These are phyloP conservation scores for Fusarium sp. DNA, from an alignment of 2,329 filamentous ascomycete species.

Conservation along the genomic window DNA sequence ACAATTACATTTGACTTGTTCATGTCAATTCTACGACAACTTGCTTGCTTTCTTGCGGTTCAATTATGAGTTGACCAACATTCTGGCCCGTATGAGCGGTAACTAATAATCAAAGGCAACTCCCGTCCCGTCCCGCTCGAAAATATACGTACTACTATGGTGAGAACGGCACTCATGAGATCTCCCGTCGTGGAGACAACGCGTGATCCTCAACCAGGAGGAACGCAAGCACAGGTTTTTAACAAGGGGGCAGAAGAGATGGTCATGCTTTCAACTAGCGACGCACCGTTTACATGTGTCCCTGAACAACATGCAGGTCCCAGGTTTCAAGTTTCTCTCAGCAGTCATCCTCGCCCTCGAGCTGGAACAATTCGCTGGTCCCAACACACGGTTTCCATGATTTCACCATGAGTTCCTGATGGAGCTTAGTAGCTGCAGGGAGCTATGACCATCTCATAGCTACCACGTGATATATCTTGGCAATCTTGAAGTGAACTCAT, in stretches of 20 bases:
- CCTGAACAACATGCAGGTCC: conserved; percentile 43
- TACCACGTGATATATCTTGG: conserved; percentile 46
- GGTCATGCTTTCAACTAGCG: conserved; percentile 30
- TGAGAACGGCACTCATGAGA: conserved; percentile 9
- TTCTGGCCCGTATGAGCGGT: not conserved
- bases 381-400: conserved; percentile 23
- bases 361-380: conserved; percentile 27
- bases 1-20: conserved; percentile 1
- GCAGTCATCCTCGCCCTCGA: conserved; percentile 12
- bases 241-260: not conserved
- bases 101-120: not conserved
- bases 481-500: not conserved
- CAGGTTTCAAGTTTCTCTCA: conserved; percentile 29
- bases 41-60: not conserved
- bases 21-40: conserved; percentile 2
- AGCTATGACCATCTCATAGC: conserved; percentile 50
- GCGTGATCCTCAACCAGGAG: conserved; percentile 4
- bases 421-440: conserved; percentile 45
- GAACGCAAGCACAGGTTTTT: conserved; percentile 9
- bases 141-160: conserved; percentile 35
- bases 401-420: conserved; percentile 34
- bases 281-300: conserved; percentile 35
- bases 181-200: conserved; percentile 23
- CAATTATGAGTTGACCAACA: not conserved
- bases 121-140: conserved; percentile 25